A percentile compares a stretch with the other conserved stretches of the same genome.
Evolutionary conservation across 441 rosid species (phyloP).

Genomic region (Arabidopsis lyrata): DNA sequence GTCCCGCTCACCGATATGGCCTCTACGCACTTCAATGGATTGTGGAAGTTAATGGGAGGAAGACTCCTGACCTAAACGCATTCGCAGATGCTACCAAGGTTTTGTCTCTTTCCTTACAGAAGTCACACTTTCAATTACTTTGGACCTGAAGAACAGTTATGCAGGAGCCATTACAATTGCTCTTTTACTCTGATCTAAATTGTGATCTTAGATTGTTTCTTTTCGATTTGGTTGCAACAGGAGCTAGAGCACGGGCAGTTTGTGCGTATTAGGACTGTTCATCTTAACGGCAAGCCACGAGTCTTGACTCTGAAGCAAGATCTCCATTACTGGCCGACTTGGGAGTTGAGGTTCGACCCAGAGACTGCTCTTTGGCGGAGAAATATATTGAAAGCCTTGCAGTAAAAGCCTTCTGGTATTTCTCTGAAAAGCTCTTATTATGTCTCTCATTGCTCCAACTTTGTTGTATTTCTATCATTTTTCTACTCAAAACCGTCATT

Average conservation of each 20-base stretch:
- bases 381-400: slow-evolving; percentile 62
- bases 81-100: slow-evolving; percentile 86
- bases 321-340: slow-evolving; percentile 97
- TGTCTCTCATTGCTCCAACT: slow-evolving; percentile 20
- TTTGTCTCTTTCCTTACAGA: slow-evolving; percentile 23
- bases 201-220: background rate
- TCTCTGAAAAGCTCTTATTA: slow-evolving; percentile 10
- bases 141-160: slow-evolving; percentile 1
- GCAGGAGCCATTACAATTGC: background rate
- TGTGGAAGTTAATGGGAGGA: slow-evolving; percentile 90
- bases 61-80: slow-evolving; percentile 81
- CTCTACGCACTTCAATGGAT: slow-evolving; percentile 95
- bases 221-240: slow-evolving; percentile 49
- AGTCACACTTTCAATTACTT: slow-evolving; percentile 5
- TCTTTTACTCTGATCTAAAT: background rate
- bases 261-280: slow-evolving; percentile 85
- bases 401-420: slow-evolving; percentile 34
- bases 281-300: slow-evolving; percentile 92
- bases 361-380: slow-evolving; percentile 80
- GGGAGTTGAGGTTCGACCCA: slow-evolving; percentile 93
- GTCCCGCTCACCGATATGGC: slow-evolving; percentile 93
- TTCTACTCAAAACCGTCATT: slow-evolving; percentile 26
- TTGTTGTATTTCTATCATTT: slow-evolving; percentile 37
- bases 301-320: slow-evolving; percentile 95
- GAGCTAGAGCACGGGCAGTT: slow-evolving; percentile 86